Conservation (phyloP, 2,329 filamentous ascomycete species). For the Botrytis byssoidea region DNA sequence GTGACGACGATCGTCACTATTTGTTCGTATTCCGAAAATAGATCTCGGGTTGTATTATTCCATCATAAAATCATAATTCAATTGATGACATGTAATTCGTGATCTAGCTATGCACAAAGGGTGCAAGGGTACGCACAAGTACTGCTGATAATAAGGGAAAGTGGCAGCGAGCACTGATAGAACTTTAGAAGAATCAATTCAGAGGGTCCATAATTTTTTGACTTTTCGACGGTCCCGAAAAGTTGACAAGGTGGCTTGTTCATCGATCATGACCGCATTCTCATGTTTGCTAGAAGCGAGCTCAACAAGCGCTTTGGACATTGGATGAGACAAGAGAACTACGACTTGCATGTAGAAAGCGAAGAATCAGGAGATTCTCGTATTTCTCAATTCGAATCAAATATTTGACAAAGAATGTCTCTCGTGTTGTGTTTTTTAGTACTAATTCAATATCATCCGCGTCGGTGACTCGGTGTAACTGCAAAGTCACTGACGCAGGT, state of each 20-base stretch:
- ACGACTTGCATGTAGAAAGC: not conserved
- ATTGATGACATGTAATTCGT: not conserved
- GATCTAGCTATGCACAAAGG: not conserved
- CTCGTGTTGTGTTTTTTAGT: not conserved
- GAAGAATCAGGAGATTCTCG: not conserved
- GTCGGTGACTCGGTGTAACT: constrained; percentile 1
- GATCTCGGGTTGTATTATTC: not conserved
- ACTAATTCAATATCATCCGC: not conserved
- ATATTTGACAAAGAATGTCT: not conserved
- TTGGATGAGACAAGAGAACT: not conserved
- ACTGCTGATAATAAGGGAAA: not conserved
- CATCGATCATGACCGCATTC: not conserved
- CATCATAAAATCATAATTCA: not conserved
- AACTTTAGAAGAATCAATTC: not conserved
- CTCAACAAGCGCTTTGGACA: not conserved
- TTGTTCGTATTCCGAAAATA: constrained; percentile 5
- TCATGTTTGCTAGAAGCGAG: not conserved
- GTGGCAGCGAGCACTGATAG: not conserved
- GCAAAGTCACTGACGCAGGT: not conserved
- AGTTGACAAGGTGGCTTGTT: not conserved
- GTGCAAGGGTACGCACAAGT: not conserved
- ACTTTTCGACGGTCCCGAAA: not conserved
- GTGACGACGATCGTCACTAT: not conserved
- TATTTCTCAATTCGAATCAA: not conserved
- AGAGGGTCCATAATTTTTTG: not conserved